These are phyloP conservation scores for Triticum dicoccoides DNA, from an alignment of 176 grass and related monocot genomes.

Conservation along the genomic window DNA sequence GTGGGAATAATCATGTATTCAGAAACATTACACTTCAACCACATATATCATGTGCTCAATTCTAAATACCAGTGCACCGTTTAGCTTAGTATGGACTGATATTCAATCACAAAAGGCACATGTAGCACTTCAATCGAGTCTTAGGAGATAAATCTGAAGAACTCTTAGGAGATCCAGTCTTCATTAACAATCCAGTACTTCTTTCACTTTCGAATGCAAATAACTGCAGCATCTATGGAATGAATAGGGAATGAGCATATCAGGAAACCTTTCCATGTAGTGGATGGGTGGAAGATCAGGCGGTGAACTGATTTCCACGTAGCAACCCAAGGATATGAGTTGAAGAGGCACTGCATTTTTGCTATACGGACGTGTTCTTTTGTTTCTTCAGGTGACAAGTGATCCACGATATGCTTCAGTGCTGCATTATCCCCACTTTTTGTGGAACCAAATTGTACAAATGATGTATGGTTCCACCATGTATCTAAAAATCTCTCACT, in stretches of 20 bases:
- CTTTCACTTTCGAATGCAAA: background rate
- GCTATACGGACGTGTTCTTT: conserved; percentile 53
- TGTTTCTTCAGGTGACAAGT: conserved; percentile 54
- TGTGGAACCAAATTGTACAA: conserved; percentile 72
- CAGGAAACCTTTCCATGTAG: conserved; percentile 71
- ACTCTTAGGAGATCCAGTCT: background rate
- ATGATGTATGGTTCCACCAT: conserved; percentile 93
- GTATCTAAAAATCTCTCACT: conserved; percentile 54
- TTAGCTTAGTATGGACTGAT: background rate
- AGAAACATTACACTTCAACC: background rate
- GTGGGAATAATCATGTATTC: background rate
- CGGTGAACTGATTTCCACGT: conserved; percentile 48
- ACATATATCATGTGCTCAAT: background rate
- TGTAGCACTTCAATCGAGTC: background rate
- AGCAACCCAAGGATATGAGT: conserved; percentile 80
- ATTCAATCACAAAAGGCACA: background rate
- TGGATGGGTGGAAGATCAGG: conserved; percentile 42
- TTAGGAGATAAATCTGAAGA: background rate
- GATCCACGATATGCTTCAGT: conserved; percentile 54
- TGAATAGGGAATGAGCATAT: background rate
- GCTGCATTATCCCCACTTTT: conserved; percentile 82
- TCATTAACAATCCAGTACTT: background rate
- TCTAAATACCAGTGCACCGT: background rate
- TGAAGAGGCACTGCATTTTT: conserved; percentile 85
- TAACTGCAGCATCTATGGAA: background rate